phyloP scores from a whole-genome alignment of 1,284 basidiomycete species.

The Tylopilus sp. region DNA sequence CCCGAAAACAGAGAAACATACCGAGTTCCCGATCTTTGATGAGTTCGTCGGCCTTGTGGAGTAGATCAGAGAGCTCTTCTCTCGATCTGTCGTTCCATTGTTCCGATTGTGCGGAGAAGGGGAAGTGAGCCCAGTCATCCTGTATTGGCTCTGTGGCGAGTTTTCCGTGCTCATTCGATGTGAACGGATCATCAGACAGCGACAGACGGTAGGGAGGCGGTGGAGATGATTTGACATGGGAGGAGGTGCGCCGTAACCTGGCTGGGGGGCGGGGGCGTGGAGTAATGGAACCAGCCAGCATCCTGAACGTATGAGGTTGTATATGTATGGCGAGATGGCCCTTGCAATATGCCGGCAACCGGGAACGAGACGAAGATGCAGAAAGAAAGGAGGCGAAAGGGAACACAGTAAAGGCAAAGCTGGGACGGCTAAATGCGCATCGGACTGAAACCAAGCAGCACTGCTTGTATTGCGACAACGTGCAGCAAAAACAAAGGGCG shows the following conservation, averaged over 20 bases:
- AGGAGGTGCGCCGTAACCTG: slow-evolving; percentile 45
- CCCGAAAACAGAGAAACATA: slow-evolving; percentile 33
- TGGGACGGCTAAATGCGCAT: slow-evolving; percentile 11
- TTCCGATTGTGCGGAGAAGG: slow-evolving; percentile 33
- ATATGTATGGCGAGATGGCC: slow-evolving; percentile 12
- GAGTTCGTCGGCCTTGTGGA: slow-evolving; percentile 64
- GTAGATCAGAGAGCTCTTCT: slow-evolving; percentile 65
- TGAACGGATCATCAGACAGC: slow-evolving; percentile 17
- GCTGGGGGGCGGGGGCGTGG: slow-evolving; percentile 61
- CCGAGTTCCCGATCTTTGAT: slow-evolving; percentile 76
- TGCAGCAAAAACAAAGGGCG: not conserved
- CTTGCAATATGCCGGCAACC: not conserved
- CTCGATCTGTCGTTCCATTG: slow-evolving; percentile 60
- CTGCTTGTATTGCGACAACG: not conserved
- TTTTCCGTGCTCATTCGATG: slow-evolving; percentile 12
- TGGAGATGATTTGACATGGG: slow-evolving; percentile 41
- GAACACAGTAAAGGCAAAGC: not conserved
- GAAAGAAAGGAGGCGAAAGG: slow-evolving; percentile 7
- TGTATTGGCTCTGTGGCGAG: slow-evolving; percentile 8
- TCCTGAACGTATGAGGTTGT: slow-evolving; percentile 21
- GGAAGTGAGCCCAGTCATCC: slow-evolving; percentile 9
- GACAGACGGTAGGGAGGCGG: slow-evolving; percentile 52
- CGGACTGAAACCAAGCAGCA: slow-evolving; percentile 21
- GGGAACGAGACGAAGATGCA: not conserved
- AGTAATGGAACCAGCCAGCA: slow-evolving; percentile 47